Evolutionary conservation across 257 asterid genomes (phyloP), one percentile per base, ranked within the genome.

Genomic region (Knoxia roxburghii): DNA sequence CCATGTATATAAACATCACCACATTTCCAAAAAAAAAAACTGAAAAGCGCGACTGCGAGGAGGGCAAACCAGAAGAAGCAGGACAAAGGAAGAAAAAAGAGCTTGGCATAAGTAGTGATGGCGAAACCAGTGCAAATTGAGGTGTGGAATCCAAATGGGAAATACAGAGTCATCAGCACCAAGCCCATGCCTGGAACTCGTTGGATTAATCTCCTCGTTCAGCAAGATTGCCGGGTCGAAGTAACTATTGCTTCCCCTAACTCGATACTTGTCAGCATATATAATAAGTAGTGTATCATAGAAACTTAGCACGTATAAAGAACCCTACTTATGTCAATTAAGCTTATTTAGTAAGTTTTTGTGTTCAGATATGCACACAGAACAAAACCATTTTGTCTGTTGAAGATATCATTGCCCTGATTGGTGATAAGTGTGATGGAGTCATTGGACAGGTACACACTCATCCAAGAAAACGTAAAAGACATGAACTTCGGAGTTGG

Each of bases 361-460:
- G 7, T 67, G 54, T 60, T 17, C 81, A 91, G 98, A 75, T 91
- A 72, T 92, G 98, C 85, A 89, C 96, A 0, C 81, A 80, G 82
- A 87, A 83, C 84, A 92, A 92, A 75, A 89, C 97, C 59, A 92
- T 92, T 64, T 78, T 92, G 68, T 92, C 98, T 24, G 97, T 89
- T 67, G 97, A 92, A 67, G 98, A 89, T 57, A 89, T 92, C 74
- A 60, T 92, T 69, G 82, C 89, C 52, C 81, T 89, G 79, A 92
- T 92, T 35, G 98, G 97, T 8, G 78, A 85, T 61, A 85, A 72
- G 81, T 92, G 97, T 51, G 87, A 92, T 81, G 98, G 97, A 70
- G 96, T 92, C 79, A 92, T 92, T 67, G 98, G 98, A 27, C 98
- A 92, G 96, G 97, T 92, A n/a, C n/a, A n/a, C n/a, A n/a, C n/a